Base-by-base conservation (phyloP, 257 asterid genomes). In the Primulina huaijiensis region DNA sequence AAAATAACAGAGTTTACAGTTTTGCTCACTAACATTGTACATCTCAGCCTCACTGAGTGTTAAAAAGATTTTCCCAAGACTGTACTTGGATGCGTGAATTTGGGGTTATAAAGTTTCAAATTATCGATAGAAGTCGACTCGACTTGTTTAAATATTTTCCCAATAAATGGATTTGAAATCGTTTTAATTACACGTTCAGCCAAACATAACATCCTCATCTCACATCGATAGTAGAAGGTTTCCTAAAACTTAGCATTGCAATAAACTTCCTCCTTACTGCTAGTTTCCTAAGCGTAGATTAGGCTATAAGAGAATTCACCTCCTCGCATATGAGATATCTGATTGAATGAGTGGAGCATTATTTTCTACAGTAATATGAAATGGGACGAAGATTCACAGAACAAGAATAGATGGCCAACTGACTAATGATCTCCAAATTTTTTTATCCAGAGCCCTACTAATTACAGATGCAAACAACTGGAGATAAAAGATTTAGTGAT, bases 281-380 rank as follows among this genome's bases (percentile, higher is more conserved):
- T 50, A 16, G 20, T 16, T 50, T 50, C 56, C 20, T 16, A 16
- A 2, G 8, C 7, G 20, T 50, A 5, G 20, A 50, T 50, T 50
- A 43, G 7, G 56, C 20, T 1, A 46, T 14, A 50, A 14, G 7
- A 50, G 16, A 30, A n/a, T 31, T 17, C 43, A 30, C 66, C 27
- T 62, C 82, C 87, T 73, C 85, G 89, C 78, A 92, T 81, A 60
- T 50, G 79, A 72, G 90, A 74, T 68, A 84, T 78, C 98, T 89
- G 89, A 77, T 67, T 64, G 23, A 78, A 66, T 33, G 67, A 73
- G 71, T 19, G 37, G 30, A 64, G 62, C 31, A 53, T 76, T 56
- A 73, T 46, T 29, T 65, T 62, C 73, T 33, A 14, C 53, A 25
- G 40, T 63, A 38, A 68, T 61, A 73, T 38, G 58, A 58, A 29